Base-by-base conservation (phyloP, 129 eudicot species). In the Artemisia tridentata region DNA sequence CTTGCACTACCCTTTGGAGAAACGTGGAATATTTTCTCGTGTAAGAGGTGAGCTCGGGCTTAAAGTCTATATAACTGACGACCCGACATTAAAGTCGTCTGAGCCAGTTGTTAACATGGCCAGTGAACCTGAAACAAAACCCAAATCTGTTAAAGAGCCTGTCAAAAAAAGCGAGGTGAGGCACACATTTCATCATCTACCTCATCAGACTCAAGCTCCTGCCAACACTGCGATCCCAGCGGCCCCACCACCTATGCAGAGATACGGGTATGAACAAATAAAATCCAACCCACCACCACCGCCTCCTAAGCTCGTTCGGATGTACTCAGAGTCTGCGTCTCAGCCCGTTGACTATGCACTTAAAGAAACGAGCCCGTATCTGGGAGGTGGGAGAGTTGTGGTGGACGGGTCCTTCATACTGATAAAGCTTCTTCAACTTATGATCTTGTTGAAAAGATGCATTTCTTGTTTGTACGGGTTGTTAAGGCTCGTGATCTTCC, bases 401-500 rank as follows among this genome's bases (percentile, higher is more conserved):
- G 98, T 29, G 96, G 98, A 18, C 90, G 96, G 56, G 88, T 92
- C 29, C 79, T 92, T 38, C 90, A 79, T 71, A 82, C 90, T 0
- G 87, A 92, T 77, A 86, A 83, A 81, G 81, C 84, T 48, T 85
- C 82, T 1, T 80, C 86, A 11, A 92, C 98, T 66, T 92, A 92
- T 23, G 98, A 92, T 72, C 92, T 89, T 76, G 98, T 92, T 17
- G 96, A 92, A 80, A 73, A 84, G 74, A 92, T 92, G 98, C 96
- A 92, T 58, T 92, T 92, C 74, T 79, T 92, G 51, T 92, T 89
- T 67, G 98, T 92, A 11, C 85, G 98, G 43, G 98, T 92, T 23
- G 98, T 92, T 20, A 92, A 86, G 83, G 98, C 98, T 57, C 98
- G 95, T 58, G 98, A 92, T 19, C 98, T 92, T 62, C 98, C 98